phyloP scores from a whole-genome alignment of 257 asterid species.

The Nicotiana obtusifolia region DNA sequence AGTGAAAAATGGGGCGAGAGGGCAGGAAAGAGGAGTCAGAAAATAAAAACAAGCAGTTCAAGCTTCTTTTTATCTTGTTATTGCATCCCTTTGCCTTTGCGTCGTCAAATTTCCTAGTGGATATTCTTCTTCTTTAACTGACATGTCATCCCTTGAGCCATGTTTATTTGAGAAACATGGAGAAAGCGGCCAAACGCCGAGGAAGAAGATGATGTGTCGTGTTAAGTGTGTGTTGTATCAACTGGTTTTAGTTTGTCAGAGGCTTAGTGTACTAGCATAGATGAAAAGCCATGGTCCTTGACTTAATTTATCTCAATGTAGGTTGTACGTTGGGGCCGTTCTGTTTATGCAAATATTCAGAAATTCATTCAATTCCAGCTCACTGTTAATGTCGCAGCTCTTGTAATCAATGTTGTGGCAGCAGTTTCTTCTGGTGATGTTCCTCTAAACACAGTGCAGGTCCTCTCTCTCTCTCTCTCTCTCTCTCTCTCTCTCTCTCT shows the following conservation, averaged over 20 bases:
- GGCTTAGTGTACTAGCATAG: background rate
- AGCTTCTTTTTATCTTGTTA: constrained; percentile 1
- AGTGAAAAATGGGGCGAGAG: background rate
- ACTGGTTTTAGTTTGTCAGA: background rate
- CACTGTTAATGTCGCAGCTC: constrained; percentile 96
- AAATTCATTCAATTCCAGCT: constrained; percentile 98
- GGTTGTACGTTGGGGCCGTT: constrained; percentile 99
- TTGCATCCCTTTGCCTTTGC: background rate
- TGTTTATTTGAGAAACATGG: background rate
- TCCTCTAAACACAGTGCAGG: constrained; percentile 94
- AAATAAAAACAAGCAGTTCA: background rate
- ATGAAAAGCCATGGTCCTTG: background rate
- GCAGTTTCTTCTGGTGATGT: constrained; percentile 86
- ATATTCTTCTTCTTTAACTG: background rate
- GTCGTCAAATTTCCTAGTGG: background rate
- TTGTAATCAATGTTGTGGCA: constrained; percentile 74
- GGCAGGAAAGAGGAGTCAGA: background rate
- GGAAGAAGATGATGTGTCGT: background rate
- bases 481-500: background rate
- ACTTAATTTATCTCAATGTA: constrained; percentile 23
- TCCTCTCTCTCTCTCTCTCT: constrained; percentile 13
- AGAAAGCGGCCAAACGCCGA: background rate
- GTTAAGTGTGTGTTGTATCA: background rate
- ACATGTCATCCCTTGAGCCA: background rate
- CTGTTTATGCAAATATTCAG: constrained; percentile 94